These are phyloP conservation scores for Boletus pseudopeckii DNA, from an alignment of 768 basidiomycete species.

Conservation along the genomic window DNA sequence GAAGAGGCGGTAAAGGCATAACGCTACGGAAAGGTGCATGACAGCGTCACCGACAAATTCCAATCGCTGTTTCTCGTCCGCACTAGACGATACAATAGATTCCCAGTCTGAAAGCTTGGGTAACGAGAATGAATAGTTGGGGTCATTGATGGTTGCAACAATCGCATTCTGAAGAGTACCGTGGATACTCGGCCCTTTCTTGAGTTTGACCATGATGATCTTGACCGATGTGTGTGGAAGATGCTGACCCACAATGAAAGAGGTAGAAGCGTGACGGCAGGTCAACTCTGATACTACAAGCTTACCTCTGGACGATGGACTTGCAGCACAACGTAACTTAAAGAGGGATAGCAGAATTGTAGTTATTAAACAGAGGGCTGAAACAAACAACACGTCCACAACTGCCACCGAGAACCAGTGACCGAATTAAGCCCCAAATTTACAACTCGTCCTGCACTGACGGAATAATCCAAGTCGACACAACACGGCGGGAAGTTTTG, in stretches of 20 bases:
- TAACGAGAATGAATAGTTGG: conserved; percentile 25
- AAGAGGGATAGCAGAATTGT: too few species aligned
- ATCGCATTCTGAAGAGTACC: conserved; percentile 21
- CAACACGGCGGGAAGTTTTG: neutral
- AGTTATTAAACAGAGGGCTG: neutral
- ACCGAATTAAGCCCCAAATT: too few species aligned
- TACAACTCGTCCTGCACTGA: too few species aligned
- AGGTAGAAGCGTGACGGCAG: neutral
- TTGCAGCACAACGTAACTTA: neutral
- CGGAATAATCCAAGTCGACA: too few species aligned
- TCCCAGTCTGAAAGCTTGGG: conserved; percentile 30
- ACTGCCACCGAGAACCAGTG: neutral
- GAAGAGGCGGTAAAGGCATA: conserved; percentile 35
- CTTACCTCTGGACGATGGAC: neutral
- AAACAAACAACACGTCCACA: neutral
- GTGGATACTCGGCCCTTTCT: conserved; percentile 14
- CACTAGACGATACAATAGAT: conserved; percentile 24
- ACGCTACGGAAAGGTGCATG: conserved; percentile 41
- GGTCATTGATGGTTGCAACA: conserved; percentile 28
- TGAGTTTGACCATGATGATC: conserved; percentile 20
- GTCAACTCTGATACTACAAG: neutral
- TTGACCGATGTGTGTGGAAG: neutral
- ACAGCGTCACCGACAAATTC: conserved; percentile 49
- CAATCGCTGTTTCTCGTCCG: conserved; percentile 37
- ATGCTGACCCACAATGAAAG: neutral